Evolutionary conservation across 257 asterid species (phyloP).

Genomic region (Solanum ossicruentum): DNA sequence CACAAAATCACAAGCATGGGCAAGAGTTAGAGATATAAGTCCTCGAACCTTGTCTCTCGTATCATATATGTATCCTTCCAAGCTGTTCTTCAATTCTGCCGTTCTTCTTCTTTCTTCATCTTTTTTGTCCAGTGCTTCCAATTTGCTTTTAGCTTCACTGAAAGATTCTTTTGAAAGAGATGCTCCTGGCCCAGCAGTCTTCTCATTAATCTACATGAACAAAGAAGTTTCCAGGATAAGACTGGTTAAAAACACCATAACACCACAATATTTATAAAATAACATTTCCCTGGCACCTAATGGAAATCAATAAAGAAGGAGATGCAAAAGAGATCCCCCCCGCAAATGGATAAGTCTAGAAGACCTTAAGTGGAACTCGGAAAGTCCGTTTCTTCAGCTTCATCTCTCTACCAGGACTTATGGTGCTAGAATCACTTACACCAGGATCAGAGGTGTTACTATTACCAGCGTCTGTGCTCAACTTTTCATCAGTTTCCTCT

Average conservation of each 20-base stretch:
- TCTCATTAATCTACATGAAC: slow-evolving; percentile 53
- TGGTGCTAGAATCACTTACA: slow-evolving; percentile 30
- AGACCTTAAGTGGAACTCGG: slow-evolving; percentile 84
- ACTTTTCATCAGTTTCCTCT: slow-evolving; percentile 46
- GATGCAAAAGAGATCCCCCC: neutral
- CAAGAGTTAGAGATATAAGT: neutral
- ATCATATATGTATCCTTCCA: slow-evolving; percentile 91
- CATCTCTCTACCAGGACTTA: slow-evolving; percentile 63
- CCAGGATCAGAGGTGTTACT: slow-evolving; percentile 27
- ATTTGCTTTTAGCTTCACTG: slow-evolving; percentile 50
- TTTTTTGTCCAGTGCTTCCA: slow-evolving; percentile 78
- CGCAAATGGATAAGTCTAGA: neutral
- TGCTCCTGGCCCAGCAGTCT: slow-evolving; percentile 78
- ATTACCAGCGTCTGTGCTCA: slow-evolving; percentile 29
- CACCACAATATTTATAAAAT: neutral
- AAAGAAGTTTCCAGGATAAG: slow-evolving; percentile 4
- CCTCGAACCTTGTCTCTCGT: slow-evolving; percentile 79
- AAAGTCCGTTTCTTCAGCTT: slow-evolving; percentile 84
- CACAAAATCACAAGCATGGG: neutral
- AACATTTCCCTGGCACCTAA: neutral
- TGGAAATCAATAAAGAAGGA: neutral
- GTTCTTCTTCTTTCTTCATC: slow-evolving; percentile 94
- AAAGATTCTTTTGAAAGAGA: slow-evolving; percentile 61
- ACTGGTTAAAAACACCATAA: neutral
- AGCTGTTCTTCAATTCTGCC: slow-evolving; percentile 88